phyloP scores from a whole-genome alignment of 2,329 filamentous ascomycete species.

The Mycogone perniciosa region DNA sequence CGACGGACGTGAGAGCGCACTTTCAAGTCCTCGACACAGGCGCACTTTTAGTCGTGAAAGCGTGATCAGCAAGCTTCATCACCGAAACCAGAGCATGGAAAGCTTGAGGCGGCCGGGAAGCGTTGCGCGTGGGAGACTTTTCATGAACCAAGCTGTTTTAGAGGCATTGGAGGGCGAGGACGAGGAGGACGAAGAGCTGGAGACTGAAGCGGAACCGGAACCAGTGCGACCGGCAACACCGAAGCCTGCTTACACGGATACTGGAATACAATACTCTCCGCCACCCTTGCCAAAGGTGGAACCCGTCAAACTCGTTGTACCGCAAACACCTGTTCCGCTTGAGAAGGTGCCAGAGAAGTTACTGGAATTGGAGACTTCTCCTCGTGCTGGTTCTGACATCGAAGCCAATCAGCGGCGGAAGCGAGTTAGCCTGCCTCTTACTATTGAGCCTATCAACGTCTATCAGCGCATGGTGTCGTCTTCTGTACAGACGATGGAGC shows the following conservation, averaged over 20 bases:
- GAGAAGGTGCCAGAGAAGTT: conserved; percentile 29
- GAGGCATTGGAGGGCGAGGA: conserved; percentile 52
- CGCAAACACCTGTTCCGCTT: conserved; percentile 32
- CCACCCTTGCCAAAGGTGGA: conserved; percentile 61
- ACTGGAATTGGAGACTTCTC: conserved; percentile 36
- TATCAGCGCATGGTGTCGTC: conserved; percentile 54
- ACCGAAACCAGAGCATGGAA: conserved; percentile 52
- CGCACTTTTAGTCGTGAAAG: conserved; percentile 55
- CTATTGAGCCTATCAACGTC: conserved; percentile 38
- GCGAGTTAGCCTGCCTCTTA: conserved; percentile 48
- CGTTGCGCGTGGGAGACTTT: conserved; percentile 45
- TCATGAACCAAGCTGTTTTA: conserved; percentile 48
- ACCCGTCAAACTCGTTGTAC: conserved; percentile 34
- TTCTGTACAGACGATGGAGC: conserved; percentile 18
- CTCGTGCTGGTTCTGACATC: conserved; percentile 50
- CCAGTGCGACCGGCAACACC: conserved; percentile 20
- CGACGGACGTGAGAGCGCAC: conserved; percentile 58
- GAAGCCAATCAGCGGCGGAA: conserved; percentile 71
- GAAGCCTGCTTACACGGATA: conserved; percentile 60
- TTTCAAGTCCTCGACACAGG: conserved; percentile 46
- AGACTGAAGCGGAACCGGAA: conserved; percentile 17
- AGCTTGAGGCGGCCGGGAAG: conserved; percentile 51
- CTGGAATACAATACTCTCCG: conserved; percentile 77
- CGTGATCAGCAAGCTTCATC: conserved; percentile 41
- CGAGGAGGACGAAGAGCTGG: conserved; percentile 32